Percentiles rank a stretch among this genome's conserved stretches.
Conservation (phyloP, 768 basidiomycete genomes). For the Tylopilus intermedius region DNA sequence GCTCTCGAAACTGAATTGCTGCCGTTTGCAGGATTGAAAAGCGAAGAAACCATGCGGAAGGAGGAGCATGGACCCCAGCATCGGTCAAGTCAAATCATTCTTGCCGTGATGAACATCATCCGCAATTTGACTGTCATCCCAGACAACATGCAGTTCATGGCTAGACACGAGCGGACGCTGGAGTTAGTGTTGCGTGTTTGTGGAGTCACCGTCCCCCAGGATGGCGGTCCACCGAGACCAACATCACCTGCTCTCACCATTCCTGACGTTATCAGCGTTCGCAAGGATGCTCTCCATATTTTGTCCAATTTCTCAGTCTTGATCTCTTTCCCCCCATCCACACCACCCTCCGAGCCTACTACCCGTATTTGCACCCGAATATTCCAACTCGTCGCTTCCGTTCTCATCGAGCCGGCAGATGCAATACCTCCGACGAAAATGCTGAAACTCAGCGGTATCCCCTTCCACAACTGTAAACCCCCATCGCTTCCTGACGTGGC, state of each 20-base stretch:
- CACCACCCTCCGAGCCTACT: conserved; percentile 38
- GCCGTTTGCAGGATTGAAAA: conserved; percentile 54
- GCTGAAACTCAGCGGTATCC: conserved; percentile 48
- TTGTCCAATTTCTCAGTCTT: conserved; percentile 55
- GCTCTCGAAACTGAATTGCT: conserved; percentile 54
- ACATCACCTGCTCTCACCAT: conserved; percentile 61
- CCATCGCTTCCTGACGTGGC: conserved; percentile 65
- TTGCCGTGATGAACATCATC: conserved; percentile 71
- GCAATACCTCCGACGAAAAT: conserved; percentile 57
- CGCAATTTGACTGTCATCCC: conserved; percentile 76
- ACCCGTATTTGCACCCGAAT: conserved; percentile 50
- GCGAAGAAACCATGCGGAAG: conserved; percentile 46
- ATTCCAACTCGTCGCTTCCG: conserved; percentile 68
- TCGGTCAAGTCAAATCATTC: conserved; percentile 58
- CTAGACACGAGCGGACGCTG: conserved; percentile 58
- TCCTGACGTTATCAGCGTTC: conserved; percentile 63
- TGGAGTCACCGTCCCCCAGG: conserved; percentile 36
- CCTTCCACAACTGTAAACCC: conserved; percentile 44
- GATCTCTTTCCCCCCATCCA: conserved; percentile 43
- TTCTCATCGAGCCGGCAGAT: conserved; percentile 67
- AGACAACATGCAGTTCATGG: conserved; percentile 68
- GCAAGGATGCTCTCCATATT: conserved; percentile 72
- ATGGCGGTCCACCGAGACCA: conserved; percentile 35
- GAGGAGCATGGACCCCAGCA: conserved; percentile 52
- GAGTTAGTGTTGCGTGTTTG: conserved; percentile 69